phyloP scores from a whole-genome alignment of 768 basidiomycete genomes.

The Amanita phalloides region DNA sequence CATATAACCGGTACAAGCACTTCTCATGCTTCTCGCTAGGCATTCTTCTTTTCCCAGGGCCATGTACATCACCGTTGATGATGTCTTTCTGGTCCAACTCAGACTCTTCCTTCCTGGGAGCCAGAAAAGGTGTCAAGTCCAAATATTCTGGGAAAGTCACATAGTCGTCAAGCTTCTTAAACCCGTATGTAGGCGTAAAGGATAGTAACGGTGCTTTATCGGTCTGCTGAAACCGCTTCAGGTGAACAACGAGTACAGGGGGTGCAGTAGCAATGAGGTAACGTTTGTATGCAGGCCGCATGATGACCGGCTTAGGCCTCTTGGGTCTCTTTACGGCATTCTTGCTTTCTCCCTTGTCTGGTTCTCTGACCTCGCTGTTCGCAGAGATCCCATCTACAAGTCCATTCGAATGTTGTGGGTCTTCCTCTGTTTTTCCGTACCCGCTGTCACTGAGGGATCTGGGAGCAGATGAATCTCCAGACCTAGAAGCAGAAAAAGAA shows the following conservation, averaged over 20 bases:
- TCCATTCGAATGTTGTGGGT: not conserved
- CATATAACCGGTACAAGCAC: constrained; percentile 64
- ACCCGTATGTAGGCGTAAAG: constrained; percentile 44
- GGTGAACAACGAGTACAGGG: constrained; percentile 82
- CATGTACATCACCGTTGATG: not conserved
- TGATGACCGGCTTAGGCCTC: constrained; percentile 50
- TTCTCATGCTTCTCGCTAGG: constrained; percentile 18
- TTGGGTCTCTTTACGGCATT: constrained; percentile 18
- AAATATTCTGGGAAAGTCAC: constrained; percentile 83
- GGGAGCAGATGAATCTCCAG: not conserved
- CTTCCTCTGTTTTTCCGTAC: not conserved
- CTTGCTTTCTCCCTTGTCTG: constrained; percentile 1
- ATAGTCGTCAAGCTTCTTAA: constrained; percentile 88
- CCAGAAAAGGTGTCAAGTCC: constrained; percentile 79
- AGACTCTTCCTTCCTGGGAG: constrained; percentile 68
- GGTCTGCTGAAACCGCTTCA: constrained; percentile 91
- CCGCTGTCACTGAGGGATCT: not conserved
- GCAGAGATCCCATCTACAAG: not conserved
- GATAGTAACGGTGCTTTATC: constrained; percentile 50
- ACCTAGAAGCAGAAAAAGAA: not conserved
- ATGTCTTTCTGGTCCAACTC: constrained; percentile 28
- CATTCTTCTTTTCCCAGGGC: constrained; percentile 11
- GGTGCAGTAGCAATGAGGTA: constrained; percentile 85
- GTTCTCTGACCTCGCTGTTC: not conserved
- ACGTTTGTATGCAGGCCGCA: constrained; percentile 85